These are phyloP conservation scores for Dacryopinax primogenitus DNA, from an alignment of 768 basidiomycete species.

Conservation along the genomic window DNA sequence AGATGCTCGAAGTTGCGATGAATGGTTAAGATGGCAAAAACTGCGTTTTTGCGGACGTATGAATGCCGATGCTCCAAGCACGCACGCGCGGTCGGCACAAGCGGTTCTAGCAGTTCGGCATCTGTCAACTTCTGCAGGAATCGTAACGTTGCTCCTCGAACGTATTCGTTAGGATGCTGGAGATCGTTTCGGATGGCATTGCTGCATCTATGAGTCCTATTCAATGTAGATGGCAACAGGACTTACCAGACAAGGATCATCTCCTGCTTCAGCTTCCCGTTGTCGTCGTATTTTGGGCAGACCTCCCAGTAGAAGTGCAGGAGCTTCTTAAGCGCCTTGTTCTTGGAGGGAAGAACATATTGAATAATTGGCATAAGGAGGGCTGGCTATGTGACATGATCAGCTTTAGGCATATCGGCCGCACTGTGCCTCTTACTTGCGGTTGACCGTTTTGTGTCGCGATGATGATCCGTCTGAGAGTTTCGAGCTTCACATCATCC, in stretches of 20 bases:
- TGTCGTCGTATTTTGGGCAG: slow-evolving; percentile 94
- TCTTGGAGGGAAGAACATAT: slow-evolving; percentile 88
- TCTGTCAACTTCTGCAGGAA: slow-evolving; percentile 95
- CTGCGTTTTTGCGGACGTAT: slow-evolving; percentile 96
- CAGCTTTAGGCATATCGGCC: neutral
- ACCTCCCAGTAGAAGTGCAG: slow-evolving; percentile 96
- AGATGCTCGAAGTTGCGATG: slow-evolving; percentile 89
- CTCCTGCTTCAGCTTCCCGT: slow-evolving; percentile 95
- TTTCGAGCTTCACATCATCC: slow-evolving; percentile 93
- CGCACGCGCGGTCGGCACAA: slow-evolving; percentile 82
- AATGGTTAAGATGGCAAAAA: slow-evolving; percentile 90
- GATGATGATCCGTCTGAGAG: slow-evolving; percentile 84
- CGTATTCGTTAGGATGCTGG: slow-evolving; percentile 99
- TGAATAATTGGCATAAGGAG: slow-evolving; percentile 98
- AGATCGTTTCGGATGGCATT: slow-evolving; percentile 98
- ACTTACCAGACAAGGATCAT: slow-evolving; percentile 98
- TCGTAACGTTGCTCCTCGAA: slow-evolving; percentile 91
- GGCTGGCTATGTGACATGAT: slow-evolving; percentile 45
- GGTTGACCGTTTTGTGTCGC: slow-evolving; percentile 90
- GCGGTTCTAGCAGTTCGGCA: slow-evolving; percentile 84
- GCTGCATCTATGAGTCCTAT: slow-evolving; percentile 30
- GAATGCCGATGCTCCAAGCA: slow-evolving; percentile 96
- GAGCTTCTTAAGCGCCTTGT: slow-evolving; percentile 94
- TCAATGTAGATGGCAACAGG: neutral
- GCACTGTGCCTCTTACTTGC: slow-evolving; percentile 44